Base-by-base conservation (phyloP, 2,329 filamentous ascomycete species). In the Lojkania enalia region DNA sequence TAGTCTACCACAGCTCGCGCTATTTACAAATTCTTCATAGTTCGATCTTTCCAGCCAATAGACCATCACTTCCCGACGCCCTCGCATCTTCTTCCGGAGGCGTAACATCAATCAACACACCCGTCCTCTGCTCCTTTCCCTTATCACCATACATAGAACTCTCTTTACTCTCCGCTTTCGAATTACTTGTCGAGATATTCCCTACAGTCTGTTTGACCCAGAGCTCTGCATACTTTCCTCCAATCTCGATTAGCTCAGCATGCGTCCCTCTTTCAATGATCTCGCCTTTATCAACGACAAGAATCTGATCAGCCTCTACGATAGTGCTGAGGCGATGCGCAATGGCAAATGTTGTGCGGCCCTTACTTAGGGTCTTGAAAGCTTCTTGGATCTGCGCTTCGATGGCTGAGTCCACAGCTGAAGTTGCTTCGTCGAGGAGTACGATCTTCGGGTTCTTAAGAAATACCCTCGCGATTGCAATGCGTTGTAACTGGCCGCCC, bases 371-470 rank as follows among this genome's bases (percentile, higher is more conserved):
- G 38, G 73, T 74, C 45, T 72, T 72, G 41, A 87, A 77, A 0
- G 83, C 84, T 21, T 79, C 73, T 55, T 86, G 84, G 35, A 86
- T 86, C 53, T 82, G 80, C 43, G 82, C 80, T 64, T 87, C 84
- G 1, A 83, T 86, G 0, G 77, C 78, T 20, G 87, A 85, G 53
- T 92, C 86, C 81, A 96, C 90, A 39, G 90, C 88, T 35, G 87
- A 89, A 44, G 92, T 95, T 0, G 90, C 86, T 72, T 96, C 90
- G 61, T 96, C 90, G 1, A 95, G 78, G 14, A 96, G 85, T 2
- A 95, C 80, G 32, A 96, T 79, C 57, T 94, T 88, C 0, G 88
- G 86, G 48, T 81, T 81, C 70, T 92, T 91, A 65, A 95, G 81
- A 37, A 92, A 76, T 6, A 90, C 86, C 1, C 90, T 82, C 5